phyloP scores from a whole-genome alignment of 2,329 filamentous ascomycete genomes.

The Scorias spongiosa region DNA sequence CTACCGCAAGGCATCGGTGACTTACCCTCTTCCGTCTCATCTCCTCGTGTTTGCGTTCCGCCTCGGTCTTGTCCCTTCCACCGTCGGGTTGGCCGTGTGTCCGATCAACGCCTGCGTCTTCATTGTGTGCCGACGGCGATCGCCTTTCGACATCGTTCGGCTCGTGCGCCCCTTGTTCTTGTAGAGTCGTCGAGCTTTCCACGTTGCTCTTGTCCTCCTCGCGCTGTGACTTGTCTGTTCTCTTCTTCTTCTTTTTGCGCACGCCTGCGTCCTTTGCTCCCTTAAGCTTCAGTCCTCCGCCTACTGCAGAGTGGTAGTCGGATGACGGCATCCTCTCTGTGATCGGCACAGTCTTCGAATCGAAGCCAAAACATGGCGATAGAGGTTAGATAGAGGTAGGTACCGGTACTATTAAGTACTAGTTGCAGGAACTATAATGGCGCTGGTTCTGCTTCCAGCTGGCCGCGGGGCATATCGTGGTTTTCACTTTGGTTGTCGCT shows the following conservation, averaged over 20 bases:
- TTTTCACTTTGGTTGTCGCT: too few species aligned
- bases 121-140: slow-evolving; percentile 22
- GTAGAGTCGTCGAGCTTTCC: slow-evolving; percentile 11
- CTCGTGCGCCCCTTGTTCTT: slow-evolving; percentile 20
- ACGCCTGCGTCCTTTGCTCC: slow-evolving; percentile 48
- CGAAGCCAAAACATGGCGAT: too few species aligned
- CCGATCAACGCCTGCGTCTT: slow-evolving; percentile 3
- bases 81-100: background rate
- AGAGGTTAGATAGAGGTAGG: too few species aligned
- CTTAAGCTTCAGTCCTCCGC: slow-evolving; percentile 75
- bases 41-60: slow-evolving; percentile 71
- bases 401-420: too few species aligned
- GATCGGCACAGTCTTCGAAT: too few species aligned
- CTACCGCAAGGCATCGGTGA: slow-evolving; percentile 10
- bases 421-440: too few species aligned
- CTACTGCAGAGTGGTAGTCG: slow-evolving; percentile 55
- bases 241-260: slow-evolving; percentile 52
- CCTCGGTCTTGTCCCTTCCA: slow-evolving; percentile 44
- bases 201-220: slow-evolving; percentile 11
- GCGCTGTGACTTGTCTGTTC: slow-evolving; percentile 14
- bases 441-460: too few species aligned
- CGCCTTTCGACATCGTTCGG: slow-evolving; percentile 17
- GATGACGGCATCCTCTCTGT: slow-evolving; percentile 46
- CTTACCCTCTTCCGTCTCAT: slow-evolving; percentile 62
- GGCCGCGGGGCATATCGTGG: too few species aligned